Conservation (phyloP, 2,329 filamentous ascomycete genomes). For the Fusarium incarnatum region DNA sequence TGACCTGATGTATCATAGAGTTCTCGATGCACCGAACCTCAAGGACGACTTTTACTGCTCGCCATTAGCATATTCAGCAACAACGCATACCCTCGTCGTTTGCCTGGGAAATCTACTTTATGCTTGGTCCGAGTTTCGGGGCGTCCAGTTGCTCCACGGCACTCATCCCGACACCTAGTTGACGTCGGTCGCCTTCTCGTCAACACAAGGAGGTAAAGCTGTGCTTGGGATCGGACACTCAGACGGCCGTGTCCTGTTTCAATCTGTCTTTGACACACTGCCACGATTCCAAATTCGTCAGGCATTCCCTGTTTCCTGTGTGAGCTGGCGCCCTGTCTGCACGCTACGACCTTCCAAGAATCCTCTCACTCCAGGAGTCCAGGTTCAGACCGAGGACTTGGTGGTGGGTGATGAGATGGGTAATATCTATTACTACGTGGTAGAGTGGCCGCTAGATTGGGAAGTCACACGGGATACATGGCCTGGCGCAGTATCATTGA, state of each 20-base stretch:
- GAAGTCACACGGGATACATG: conserved; percentile 75
- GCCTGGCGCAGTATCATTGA: conserved; percentile 80
- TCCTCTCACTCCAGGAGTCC: conserved; percentile 58
- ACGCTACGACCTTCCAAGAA: conserved; percentile 65
- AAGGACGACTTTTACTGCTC: conserved; percentile 97
- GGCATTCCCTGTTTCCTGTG: conserved; percentile 77
- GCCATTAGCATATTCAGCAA: conserved; percentile 84
- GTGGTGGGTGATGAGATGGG: conserved; percentile 87
- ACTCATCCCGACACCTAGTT: conserved; percentile 62
- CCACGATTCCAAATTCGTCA: conserved; percentile 82
- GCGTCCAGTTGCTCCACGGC: conserved; percentile 65
- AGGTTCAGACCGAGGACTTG: conserved; percentile 81
- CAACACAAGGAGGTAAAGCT: conserved; percentile 75
- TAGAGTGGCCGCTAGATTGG: conserved; percentile 82
- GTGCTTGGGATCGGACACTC: conserved; percentile 89
- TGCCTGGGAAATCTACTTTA: conserved; percentile 84
- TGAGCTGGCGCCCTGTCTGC: conserved; percentile 80
- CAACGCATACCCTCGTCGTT: conserved; percentile 81
- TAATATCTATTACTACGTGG: conserved; percentile 85
- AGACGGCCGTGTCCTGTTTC: conserved; percentile 79
- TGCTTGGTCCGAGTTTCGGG: conserved; percentile 83
- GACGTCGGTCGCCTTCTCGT: conserved; percentile 92
- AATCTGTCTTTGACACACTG: conserved; percentile 77
- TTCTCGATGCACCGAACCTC: conserved; percentile 89
- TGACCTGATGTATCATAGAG: conserved; percentile 60